A percentile compares a stretch with the other conserved stretches of the same genome.
Conservation (phyloP, 1,139 yeast genomes). For the Candida mesenterica region DNA sequence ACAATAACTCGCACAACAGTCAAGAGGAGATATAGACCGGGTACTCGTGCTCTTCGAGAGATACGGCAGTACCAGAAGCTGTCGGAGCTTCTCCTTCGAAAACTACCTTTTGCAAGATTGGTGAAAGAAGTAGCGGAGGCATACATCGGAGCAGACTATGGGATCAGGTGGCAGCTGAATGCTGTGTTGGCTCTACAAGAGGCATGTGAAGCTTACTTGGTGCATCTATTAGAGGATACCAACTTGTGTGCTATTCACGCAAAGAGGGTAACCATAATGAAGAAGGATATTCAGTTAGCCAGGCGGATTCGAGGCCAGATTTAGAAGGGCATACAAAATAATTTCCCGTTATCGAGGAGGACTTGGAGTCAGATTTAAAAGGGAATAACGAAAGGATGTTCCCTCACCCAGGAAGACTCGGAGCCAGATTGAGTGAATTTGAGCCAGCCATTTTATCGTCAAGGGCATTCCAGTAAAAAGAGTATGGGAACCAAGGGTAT, state of each 20-base stretch:
- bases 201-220: conserved; percentile 87
- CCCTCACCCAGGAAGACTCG: too few relatives aligned
- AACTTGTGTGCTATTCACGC: conserved; percentile 91
- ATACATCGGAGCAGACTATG: conserved; percentile 56
- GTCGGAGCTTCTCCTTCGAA: conserved; percentile 74
- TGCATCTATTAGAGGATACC: conserved; percentile 85
- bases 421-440: too few relatives aligned
- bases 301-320: conserved; percentile 75
- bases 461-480: too few relatives aligned
- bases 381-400: too few relatives aligned
- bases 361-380: too few relatives aligned
- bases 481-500: too few relatives aligned
- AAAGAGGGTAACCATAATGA: conserved; percentile 91
- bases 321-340: too few relatives aligned
- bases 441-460: too few relatives aligned
- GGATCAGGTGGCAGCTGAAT: conserved; percentile 83
- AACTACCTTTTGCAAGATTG: conserved; percentile 88
- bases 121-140: conserved; percentile 79
- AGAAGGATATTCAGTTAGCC: conserved; percentile 88
- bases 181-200: conserved; percentile 90
- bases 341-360: too few relatives aligned
- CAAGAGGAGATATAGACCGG: conserved; percentile 64
- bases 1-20: conserved; percentile 20
- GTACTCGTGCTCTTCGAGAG: conserved; percentile 73
- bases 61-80: conserved; percentile 75